Evolutionary conservation across 1,284 basidiomycete genomes (phyloP), one percentile per base, ranked within the genome.

Genomic region (Irpex rosettiformis): DNA sequence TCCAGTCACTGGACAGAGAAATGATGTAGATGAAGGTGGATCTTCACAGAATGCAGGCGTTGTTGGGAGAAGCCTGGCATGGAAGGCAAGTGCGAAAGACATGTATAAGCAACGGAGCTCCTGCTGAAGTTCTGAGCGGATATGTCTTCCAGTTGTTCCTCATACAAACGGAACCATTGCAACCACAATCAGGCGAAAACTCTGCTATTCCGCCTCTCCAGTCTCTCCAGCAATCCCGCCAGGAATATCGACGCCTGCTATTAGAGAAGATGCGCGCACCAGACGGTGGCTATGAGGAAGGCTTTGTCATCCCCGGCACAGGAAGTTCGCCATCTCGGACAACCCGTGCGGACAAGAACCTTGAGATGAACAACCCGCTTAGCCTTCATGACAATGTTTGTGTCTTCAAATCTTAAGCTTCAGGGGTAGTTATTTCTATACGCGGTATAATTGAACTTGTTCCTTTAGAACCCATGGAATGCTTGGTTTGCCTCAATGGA

Each of bases 401-500:
- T 47, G 78, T 70, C 18, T 28, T 22, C 57, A n/a, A 33, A 21
- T 59, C n/a, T n/a, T n/a, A n/a, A n/a, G n/a, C n/a, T n/a, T n/a
- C n/a, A n/a, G n/a, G n/a, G n/a, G n/a, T n/a, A n/a, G n/a, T n/a
- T n/a, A n/a, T n/a, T n/a, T n/a, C n/a, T n/a, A n/a, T n/a, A n/a
- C n/a, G n/a, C n/a, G n/a, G n/a, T n/a, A 49, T 11, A 43, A n/a
- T 18, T 29, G 22, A 56, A 42, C 58, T 25, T 29, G 8, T 5
- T 47, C 24, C 24, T 55, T 28, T 62, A 93, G 86, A 96, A 94
- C 71, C 94, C 94, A 11, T 97, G 95, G 95, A 89, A 85, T 64
- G 83, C 88, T 48, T 97, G 93, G 92, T 98, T 97, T 70, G 79
- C 85, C 16, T 84, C 92, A 33, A 80, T 94, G 24, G 95, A 97